phyloP scores from a whole-genome alignment of 1,139 yeast species.

The Suzukiozyma palmioleophila region DNA sequence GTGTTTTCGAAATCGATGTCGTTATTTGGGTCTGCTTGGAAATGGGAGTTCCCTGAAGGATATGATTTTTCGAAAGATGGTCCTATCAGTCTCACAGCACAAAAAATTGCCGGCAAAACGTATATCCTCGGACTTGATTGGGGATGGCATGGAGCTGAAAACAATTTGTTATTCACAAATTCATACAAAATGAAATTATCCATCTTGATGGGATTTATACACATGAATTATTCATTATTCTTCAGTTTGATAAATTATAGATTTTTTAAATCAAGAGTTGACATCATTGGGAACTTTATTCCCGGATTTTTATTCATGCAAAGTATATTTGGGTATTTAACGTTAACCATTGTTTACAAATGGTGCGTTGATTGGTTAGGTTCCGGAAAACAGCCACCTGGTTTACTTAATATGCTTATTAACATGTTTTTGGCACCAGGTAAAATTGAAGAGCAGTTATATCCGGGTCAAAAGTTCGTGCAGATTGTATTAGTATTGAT shows the following conservation, averaged over 20 bases:
- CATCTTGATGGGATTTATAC: slow-evolving; percentile 88
- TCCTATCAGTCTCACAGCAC: slow-evolving; percentile 50
- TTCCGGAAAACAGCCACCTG: slow-evolving; percentile 77
- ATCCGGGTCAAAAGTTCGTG: slow-evolving; percentile 77
- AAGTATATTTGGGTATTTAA: slow-evolving; percentile 87
- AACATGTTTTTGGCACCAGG: slow-evolving; percentile 97
- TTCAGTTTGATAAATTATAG: slow-evolving; percentile 81
- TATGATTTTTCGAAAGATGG: slow-evolving; percentile 56
- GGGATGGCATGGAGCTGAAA: slow-evolving; percentile 97
- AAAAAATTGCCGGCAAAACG: slow-evolving; percentile 48
- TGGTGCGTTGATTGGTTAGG: slow-evolving; percentile 94
- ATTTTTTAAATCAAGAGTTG: slow-evolving; percentile 71
- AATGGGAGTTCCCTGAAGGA: slow-evolving; percentile 65
- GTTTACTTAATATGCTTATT: slow-evolving; percentile 88
- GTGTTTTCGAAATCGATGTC: slow-evolving; percentile 88
- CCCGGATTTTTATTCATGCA: slow-evolving; percentile 96
- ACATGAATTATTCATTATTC: slow-evolving; percentile 87
- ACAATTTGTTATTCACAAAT: slow-evolving; percentile 82
- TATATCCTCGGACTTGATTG: slow-evolving; percentile 88
- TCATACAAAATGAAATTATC: slow-evolving; percentile 96
- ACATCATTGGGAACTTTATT: slow-evolving; percentile 85
- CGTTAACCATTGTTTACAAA: slow-evolving; percentile 81
- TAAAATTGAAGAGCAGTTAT: slow-evolving; percentile 72
- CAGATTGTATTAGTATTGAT: slow-evolving; percentile 70
- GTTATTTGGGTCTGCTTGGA: slow-evolving; percentile 83